phyloP scores from a whole-genome alignment of 2,329 filamentous ascomycete genomes.

The Sporothrix variecibatus region DNA sequence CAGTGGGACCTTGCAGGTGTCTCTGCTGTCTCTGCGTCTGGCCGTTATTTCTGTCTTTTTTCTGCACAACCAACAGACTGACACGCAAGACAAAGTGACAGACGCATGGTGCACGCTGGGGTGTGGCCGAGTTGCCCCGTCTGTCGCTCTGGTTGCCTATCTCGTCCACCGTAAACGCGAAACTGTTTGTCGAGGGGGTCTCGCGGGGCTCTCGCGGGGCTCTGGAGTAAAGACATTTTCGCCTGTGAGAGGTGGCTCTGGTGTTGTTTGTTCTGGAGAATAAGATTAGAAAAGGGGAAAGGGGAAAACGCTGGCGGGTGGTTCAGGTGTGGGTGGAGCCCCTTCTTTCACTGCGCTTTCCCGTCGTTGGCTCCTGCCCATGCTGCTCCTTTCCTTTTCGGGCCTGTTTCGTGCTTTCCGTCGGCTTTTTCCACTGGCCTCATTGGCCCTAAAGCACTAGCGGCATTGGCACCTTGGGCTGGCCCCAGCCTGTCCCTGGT shows the following conservation, averaged over 20 bases:
- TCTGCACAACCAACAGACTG: background rate
- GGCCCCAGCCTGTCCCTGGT: slow-evolving; percentile 12
- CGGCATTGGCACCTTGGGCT: background rate
- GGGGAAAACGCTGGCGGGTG: slow-evolving; percentile 4
- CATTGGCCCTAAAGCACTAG: background rate
- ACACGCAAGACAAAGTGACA: background rate
- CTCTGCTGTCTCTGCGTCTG: background rate
- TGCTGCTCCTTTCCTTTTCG: slow-evolving; percentile 1
- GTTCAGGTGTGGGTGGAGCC: slow-evolving; percentile 2
- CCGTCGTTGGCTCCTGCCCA: background rate
- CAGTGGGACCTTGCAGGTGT: slow-evolving; percentile 12
- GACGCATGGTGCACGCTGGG: background rate
- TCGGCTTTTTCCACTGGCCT: background rate
- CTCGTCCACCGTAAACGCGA: background rate
- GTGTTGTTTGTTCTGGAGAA: background rate
- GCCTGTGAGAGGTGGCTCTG: background rate
- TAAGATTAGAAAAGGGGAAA: slow-evolving; percentile 9
- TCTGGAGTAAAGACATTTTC: background rate
- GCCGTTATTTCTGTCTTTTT: background rate
- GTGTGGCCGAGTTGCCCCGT: background rate
- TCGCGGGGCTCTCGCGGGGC: background rate
- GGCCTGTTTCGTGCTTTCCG: background rate
- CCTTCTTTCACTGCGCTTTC: background rate
- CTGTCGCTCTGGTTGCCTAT: slow-evolving; percentile 8
- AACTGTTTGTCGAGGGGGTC: background rate